Conservation (phyloP, 495 filamentous ascomycete species). For the Aspergillus conjunctus region DNA sequence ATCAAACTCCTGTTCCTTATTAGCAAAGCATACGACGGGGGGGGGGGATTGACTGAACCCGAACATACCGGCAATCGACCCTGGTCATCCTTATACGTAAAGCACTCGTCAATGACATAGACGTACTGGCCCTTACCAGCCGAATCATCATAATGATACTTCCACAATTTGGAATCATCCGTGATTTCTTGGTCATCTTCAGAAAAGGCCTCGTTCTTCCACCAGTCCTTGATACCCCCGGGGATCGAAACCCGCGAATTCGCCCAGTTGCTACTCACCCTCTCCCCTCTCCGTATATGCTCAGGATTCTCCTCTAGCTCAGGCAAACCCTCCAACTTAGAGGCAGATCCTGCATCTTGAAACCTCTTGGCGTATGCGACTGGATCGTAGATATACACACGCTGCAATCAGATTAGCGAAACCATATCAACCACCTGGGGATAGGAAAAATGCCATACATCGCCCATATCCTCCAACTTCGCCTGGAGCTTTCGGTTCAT, state of each 20-base stretch:
- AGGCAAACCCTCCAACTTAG: background rate
- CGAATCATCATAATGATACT: background rate
- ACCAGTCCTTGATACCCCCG: background rate
- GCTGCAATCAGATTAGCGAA: background rate
- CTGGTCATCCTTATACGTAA: too few relatives aligned
- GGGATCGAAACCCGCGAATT: too few relatives aligned
- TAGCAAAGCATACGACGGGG: background rate
- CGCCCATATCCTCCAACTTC: too few relatives aligned
- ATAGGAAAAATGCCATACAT: background rate
- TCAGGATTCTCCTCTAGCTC: background rate
- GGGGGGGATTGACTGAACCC: background rate
- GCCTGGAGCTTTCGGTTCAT: too few relatives aligned
- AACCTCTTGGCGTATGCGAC: background rate
- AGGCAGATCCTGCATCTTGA: too few relatives aligned
- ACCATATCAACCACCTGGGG: background rate
- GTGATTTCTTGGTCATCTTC: background rate
- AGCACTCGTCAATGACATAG: background rate
- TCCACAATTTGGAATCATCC: too few relatives aligned
- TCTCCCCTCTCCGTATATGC: too few relatives aligned
- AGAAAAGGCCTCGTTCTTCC: background rate
- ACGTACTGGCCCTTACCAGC: background rate
- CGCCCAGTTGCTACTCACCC: too few relatives aligned
- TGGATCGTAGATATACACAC: background rate
- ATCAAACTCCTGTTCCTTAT: constrained; percentile 2
- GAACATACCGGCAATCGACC: background rate